A percentile compares a stretch with the other conserved stretches of the same genome.
phyloP scores from a whole-genome alignment of 2,329 filamentous ascomycete genomes.

The Teratosphaeria zuluensis region DNA sequence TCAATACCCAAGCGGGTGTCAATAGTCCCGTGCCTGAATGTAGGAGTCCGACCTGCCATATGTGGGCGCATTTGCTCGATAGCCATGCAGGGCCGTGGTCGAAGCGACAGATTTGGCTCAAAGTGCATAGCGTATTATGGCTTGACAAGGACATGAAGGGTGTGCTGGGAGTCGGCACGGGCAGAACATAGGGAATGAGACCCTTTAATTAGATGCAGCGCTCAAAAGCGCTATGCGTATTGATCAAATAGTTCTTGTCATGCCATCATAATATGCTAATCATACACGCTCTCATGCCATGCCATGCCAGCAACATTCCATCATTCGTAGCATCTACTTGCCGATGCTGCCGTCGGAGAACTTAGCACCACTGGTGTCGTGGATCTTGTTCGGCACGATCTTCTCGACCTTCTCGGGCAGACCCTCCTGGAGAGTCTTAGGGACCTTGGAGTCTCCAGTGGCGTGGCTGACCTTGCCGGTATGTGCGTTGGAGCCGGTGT shows the following conservation, averaged over 20 bases:
- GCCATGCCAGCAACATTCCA: not conserved
- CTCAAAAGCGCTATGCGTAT: not conserved
- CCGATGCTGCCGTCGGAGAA: conserved; percentile 14
- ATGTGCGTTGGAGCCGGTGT: conserved; percentile 25
- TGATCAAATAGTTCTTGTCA: not conserved
- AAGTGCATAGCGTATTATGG: too few species aligned
- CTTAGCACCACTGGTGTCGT: conserved; percentile 27
- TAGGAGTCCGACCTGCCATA: too few species aligned
- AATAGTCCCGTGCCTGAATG: too few species aligned
- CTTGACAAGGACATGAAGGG: too few species aligned
- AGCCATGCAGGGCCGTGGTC: too few species aligned
- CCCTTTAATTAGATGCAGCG: too few species aligned
- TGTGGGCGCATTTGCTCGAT: too few species aligned
- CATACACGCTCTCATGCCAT: not conserved
- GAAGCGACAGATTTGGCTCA: too few species aligned
- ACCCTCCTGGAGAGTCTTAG: conserved; percentile 34
- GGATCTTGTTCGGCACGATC: conserved; percentile 34
- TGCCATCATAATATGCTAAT: not conserved
- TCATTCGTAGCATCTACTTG: conserved; percentile 5
- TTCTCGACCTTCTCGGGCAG: conserved; percentile 37
- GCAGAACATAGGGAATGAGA: not conserved
- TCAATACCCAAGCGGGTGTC: too few species aligned
- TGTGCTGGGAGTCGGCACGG: not conserved
- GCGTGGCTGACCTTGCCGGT: conserved; percentile 33
- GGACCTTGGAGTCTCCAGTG: conserved; percentile 31